Percentiles rank a stretch among this genome's conserved stretches.
These are phyloP conservation scores for Metroxylon sagu DNA, from an alignment of 176 grass and related monocot species.

Conservation along the genomic window DNA sequence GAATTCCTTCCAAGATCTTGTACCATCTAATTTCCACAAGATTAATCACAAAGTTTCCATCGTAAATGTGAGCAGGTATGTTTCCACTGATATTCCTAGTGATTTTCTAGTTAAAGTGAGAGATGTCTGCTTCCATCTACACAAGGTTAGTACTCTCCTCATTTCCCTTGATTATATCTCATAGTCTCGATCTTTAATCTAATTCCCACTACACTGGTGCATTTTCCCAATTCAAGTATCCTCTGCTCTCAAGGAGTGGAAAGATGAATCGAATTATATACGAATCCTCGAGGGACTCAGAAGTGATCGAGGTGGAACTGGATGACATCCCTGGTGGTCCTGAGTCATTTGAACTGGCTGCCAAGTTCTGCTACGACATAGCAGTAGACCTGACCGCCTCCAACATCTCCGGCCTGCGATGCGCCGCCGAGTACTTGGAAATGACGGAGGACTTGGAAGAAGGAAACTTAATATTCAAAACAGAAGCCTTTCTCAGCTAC, in stretches of 20 bases:
- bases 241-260: conserved; percentile 79
- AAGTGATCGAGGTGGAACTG: conserved; percentile 38
- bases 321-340: conserved; percentile 65
- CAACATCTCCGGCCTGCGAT: conserved; percentile 90
- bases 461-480: conserved; percentile 98
- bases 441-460: conserved; percentile 99
- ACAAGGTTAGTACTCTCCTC: conserved; percentile 46
- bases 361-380: conserved; percentile 92
- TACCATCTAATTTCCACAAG: too few species aligned
- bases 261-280: conserved; percentile 72
- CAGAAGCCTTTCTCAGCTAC: conserved; percentile 96
- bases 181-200: too few species aligned
- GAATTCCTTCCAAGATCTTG: too few species aligned
- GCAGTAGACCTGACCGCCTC: conserved; percentile 78
- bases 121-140: conserved; percentile 80
- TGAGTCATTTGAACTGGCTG: conserved; percentile 69
- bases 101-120: conserved; percentile 80
- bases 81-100: conserved; percentile 90
- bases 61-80: conserved; percentile 39
- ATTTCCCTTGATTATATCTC: too few species aligned
- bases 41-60: neutral
- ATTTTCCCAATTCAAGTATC: conserved; percentile 40
- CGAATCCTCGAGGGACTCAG: conserved; percentile 36
- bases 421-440: conserved; percentile 87
- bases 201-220: too few species aligned